These are phyloP conservation scores for Saturnispora mendoncae DNA, from an alignment of 805 yeast genomes.

Conservation along the genomic window DNA sequence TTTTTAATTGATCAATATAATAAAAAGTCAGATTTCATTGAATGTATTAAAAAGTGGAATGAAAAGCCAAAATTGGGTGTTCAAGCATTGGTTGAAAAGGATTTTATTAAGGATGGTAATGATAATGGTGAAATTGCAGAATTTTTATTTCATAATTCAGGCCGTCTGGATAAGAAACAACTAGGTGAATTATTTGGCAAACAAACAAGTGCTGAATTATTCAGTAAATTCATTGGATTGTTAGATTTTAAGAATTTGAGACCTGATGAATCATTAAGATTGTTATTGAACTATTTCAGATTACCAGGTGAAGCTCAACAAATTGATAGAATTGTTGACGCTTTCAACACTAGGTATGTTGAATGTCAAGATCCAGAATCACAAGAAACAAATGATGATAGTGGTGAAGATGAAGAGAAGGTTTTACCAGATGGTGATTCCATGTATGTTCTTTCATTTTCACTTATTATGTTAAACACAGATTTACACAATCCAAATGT, in stretches of 20 bases:
- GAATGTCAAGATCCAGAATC: slow-evolving; percentile 37
- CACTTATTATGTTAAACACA: slow-evolving; percentile 89
- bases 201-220: slow-evolving; percentile 51
- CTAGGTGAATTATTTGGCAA: slow-evolving; percentile 83
- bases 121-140: slow-evolving; percentile 58
- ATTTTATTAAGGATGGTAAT: slow-evolving; percentile 43
- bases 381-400: slow-evolving; percentile 18
- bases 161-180: slow-evolving; percentile 76
- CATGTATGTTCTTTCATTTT: slow-evolving; percentile 81
- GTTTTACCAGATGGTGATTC: slow-evolving; percentile 77
- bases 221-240: slow-evolving; percentile 54
- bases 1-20: slow-evolving; percentile 35
- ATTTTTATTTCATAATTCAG: slow-evolving; percentile 70
- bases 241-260: slow-evolving; percentile 73
- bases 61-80: slow-evolving; percentile 72
- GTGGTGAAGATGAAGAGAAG: slow-evolving; percentile 31
- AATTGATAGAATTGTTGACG: slow-evolving; percentile 84
- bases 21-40: slow-evolving; percentile 66
- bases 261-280: slow-evolving; percentile 88
- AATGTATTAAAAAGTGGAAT: slow-evolving; percentile 69
- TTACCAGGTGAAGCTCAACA: slow-evolving; percentile 97
- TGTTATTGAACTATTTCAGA: slow-evolving; percentile 73
- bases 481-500: slow-evolving; percentile 91
- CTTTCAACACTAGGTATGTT: slow-evolving; percentile 75
- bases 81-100: slow-evolving; percentile 49